Evolutionary conservation across 2,329 filamentous ascomycete genomes (phyloP).

Genomic region (Botrytis squamosa): DNA sequence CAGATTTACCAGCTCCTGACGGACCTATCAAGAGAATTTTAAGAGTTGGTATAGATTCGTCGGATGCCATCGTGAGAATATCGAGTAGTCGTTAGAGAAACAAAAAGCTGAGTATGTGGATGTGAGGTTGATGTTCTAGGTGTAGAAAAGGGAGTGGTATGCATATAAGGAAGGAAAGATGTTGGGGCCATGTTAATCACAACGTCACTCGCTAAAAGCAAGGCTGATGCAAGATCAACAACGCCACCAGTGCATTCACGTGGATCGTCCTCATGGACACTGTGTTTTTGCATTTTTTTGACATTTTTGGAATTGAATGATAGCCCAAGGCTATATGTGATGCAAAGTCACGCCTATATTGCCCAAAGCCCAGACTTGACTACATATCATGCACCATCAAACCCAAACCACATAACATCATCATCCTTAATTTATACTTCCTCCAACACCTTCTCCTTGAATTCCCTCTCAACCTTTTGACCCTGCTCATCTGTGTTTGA

Average conservation of each 20-base stretch:
- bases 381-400: constrained; percentile 40
- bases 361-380: constrained; percentile 40
- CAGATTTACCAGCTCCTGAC: constrained; percentile 56
- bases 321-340: constrained; percentile 39
- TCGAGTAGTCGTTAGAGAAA: not conserved
- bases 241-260: constrained; percentile 12
- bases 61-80: constrained; percentile 43
- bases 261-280: constrained; percentile 14
- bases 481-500: constrained; percentile 93
- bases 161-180: not conserved
- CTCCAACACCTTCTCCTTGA: constrained; percentile 97
- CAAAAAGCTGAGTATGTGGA: not conserved
- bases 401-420: constrained; percentile 32
- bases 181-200: constrained; percentile 13
- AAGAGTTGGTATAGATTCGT: constrained; percentile 49
- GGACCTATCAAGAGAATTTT: constrained; percentile 57
- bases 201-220: constrained; percentile 24
- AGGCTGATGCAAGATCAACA: constrained; percentile 9
- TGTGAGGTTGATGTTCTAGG: not conserved
- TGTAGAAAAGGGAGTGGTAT: not conserved
- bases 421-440: constrained; percentile 68
- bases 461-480: constrained; percentile 98
- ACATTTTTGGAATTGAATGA: constrained; percentile 29
- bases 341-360: constrained; percentile 38
- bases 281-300: constrained; percentile 30